phyloP scores from a whole-genome alignment of 345 rosid genomes.

The Eucalyptus curtisii region DNA sequence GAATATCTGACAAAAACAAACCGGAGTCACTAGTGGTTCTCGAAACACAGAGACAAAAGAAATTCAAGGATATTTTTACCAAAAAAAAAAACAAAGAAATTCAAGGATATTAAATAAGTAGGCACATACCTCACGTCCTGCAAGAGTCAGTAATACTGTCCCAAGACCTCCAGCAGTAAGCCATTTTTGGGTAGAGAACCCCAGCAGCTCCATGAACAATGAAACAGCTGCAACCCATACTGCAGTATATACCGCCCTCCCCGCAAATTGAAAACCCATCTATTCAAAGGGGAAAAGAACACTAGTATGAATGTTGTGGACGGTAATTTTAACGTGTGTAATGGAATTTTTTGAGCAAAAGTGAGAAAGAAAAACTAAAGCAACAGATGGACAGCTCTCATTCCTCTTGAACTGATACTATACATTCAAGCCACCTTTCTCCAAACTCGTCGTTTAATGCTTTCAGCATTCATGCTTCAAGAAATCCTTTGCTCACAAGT shows the following conservation, averaged over 20 bases:
- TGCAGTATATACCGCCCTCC: slow-evolving; percentile 76
- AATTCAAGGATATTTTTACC: not conserved
- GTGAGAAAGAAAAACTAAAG: not conserved
- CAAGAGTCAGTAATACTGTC: slow-evolving; percentile 90
- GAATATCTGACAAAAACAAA: slow-evolving; percentile 42
- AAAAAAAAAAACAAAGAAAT: no score
- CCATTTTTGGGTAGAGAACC: slow-evolving; percentile 92
- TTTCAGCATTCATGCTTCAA: not conserved
- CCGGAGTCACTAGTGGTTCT: not conserved
- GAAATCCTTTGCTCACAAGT: not conserved
- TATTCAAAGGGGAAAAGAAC: slow-evolving; percentile 11
- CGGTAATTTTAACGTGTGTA: not conserved
- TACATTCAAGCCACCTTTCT: not conserved
- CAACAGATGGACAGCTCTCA: not conserved
- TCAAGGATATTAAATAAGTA: not conserved
- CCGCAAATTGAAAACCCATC: slow-evolving; percentile 93
- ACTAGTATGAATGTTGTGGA: not conserved
- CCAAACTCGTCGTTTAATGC: not conserved
- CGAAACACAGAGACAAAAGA: not conserved
- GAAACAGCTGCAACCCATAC: slow-evolving; percentile 91
- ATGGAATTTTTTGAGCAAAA: not conserved
- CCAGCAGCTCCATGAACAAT: slow-evolving; percentile 90
- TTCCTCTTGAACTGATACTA: not conserved
- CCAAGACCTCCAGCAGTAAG: slow-evolving; percentile 97
- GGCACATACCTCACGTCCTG: slow-evolving; percentile 85